Evolutionary conservation across 192 early-diverging fungal genomes (phyloP).

Genomic region (Haplosporangium gracile): DNA sequence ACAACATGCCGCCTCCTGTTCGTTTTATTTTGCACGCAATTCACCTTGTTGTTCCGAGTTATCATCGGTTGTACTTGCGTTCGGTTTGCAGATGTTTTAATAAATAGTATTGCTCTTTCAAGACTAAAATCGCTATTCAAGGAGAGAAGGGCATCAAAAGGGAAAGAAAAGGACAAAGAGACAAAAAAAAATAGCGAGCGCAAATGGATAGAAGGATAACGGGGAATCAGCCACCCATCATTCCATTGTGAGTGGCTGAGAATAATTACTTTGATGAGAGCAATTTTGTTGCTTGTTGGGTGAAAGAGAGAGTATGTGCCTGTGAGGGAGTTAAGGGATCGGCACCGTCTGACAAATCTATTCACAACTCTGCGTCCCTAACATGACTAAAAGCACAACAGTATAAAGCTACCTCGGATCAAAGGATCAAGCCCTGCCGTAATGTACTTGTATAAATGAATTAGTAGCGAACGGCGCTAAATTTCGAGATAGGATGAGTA

Average conservation of each 20-base stretch:
- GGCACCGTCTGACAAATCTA: neutral
- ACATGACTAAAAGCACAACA: too few relatives aligned
- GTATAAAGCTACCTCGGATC: too few relatives aligned
- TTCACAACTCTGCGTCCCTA: neutral
- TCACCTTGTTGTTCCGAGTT: too few relatives aligned
- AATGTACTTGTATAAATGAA: too few relatives aligned
- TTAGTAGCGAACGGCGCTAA: too few relatives aligned
- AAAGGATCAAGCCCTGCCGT: too few relatives aligned
- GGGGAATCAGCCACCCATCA: neutral
- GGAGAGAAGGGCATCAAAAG: neutral
- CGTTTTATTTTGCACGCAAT: too few relatives aligned
- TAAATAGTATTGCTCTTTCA: conserved; percentile 22
- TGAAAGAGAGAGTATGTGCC: neutral
- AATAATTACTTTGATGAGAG: neutral
- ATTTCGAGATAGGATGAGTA: too few relatives aligned
- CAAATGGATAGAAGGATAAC: neutral
- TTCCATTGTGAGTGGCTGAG: neutral
- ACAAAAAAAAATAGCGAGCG: neutral
- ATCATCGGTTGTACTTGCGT: too few relatives aligned
- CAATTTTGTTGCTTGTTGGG: neutral
- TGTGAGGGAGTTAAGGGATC: neutral
- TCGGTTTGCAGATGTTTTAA: conserved; percentile 1
- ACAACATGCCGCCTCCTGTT: too few relatives aligned
- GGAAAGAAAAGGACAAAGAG: neutral
- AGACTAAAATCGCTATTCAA: neutral